Evolutionary conservation across 345 rosid genomes (phyloP).

Genomic region (Barbarea vulgaris): DNA sequence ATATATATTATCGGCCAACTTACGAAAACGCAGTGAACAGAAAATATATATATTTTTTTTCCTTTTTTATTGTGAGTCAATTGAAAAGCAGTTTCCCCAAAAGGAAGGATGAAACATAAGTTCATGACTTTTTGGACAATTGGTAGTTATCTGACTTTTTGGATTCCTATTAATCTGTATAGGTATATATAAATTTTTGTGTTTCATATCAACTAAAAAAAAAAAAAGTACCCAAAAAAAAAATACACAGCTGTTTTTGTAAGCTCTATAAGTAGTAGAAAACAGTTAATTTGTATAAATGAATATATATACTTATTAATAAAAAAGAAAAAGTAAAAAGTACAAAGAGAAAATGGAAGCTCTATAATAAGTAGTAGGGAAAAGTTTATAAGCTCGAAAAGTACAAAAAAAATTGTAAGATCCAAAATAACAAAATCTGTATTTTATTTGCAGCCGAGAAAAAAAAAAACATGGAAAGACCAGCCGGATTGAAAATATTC

Average conservation of each 20-base stretch:
- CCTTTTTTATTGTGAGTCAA: too few relatives aligned
- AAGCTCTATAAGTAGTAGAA: not conserved
- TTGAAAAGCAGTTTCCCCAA: not conserved
- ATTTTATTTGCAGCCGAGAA: not conserved
- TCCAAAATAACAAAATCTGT: not conserved
- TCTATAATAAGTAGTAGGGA: constrained; percentile 10
- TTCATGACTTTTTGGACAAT: not conserved
- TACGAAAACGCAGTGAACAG: too few relatives aligned
- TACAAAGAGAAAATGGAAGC: not conserved
- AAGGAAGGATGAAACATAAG: not conserved
- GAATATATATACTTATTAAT: not conserved
- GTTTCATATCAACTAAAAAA: not conserved
- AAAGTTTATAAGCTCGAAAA: not conserved
- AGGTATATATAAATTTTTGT: not conserved
- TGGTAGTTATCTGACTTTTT: not conserved
- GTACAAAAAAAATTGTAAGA: not conserved
- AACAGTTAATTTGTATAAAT: not conserved
- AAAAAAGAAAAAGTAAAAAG: too few relatives aligned
- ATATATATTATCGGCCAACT: too few relatives aligned
- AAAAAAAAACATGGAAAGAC: not conserved
- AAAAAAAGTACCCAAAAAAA: not conserved
- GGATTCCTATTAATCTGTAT: not conserved
- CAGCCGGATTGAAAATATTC: constrained; percentile 1
- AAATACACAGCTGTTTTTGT: not conserved
- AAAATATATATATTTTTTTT: too few relatives aligned